These are phyloP conservation scores for Pascua guehoae DNA, from an alignment of 1,284 basidiomycete genomes.

Conservation along the genomic window DNA sequence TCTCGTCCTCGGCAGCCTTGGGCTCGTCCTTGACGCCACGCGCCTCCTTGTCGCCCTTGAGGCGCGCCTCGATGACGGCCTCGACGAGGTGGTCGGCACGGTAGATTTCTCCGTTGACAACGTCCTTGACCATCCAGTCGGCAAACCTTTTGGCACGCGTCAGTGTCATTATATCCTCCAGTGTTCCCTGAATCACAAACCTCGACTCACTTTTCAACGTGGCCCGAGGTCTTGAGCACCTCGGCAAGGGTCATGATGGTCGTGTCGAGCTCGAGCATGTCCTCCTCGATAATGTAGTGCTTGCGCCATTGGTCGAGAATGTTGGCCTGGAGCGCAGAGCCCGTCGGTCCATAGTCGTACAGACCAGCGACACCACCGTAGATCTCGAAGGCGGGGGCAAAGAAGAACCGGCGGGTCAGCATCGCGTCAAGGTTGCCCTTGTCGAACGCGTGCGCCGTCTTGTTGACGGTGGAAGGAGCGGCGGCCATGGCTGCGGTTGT, in stretches of 20 bases:
- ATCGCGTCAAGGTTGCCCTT: slow-evolving; percentile 81
- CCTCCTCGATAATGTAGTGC: slow-evolving; percentile 97
- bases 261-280: slow-evolving; percentile 98
- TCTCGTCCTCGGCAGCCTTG: slow-evolving; percentile 58
- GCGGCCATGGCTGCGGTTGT: slow-evolving; percentile 16
- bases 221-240: slow-evolving; percentile 96
- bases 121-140: slow-evolving; percentile 99
- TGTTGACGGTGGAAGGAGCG: slow-evolving; percentile 59
- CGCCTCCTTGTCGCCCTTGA: slow-evolving; percentile 91
- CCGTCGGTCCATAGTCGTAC: slow-evolving; percentile 93
- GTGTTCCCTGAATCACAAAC: background rate
- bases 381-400: slow-evolving; percentile 96
- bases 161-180: background rate
- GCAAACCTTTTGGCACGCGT: slow-evolving; percentile 59
- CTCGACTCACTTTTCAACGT: slow-evolving; percentile 74
- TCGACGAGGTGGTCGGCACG: slow-evolving; percentile 97
- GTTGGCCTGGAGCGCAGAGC: slow-evolving; percentile 93
- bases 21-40: slow-evolving; percentile 61
- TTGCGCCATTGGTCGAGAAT: slow-evolving; percentile 95
- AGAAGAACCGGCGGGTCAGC: slow-evolving; percentile 92
- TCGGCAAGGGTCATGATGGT: slow-evolving; percentile 94
- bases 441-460: slow-evolving; percentile 83
- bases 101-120: slow-evolving; percentile 89
- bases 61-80: slow-evolving; percentile 81
- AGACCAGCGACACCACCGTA: slow-evolving; percentile 96